A percentile compares a stretch with the other conserved stretches of the same genome.
These are phyloP conservation scores for Nothopassalora personata DNA, from an alignment of 2,329 filamentous ascomycete genomes.

Conservation along the genomic window DNA sequence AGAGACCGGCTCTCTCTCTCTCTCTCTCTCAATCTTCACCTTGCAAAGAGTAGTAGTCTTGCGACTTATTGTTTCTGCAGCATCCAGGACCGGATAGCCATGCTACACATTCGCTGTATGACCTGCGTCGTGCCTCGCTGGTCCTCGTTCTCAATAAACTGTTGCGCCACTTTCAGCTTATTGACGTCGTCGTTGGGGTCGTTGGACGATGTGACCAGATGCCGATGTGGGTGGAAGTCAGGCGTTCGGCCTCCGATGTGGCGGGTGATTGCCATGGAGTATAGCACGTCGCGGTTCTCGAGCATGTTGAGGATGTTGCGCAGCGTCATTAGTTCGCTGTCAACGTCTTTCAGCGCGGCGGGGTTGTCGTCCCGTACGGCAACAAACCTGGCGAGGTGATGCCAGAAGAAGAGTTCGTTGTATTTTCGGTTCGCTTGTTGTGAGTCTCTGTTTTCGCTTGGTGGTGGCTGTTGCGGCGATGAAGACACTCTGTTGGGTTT, in stretches of 20 bases:
- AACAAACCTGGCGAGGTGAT: slow-evolving; percentile 66
- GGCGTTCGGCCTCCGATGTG: slow-evolving; percentile 60
- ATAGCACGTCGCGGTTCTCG: slow-evolving; percentile 86
- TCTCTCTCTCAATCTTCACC: not conserved
- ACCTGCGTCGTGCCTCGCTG: slow-evolving; percentile 43
- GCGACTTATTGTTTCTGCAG: slow-evolving; percentile 26
- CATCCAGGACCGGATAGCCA: slow-evolving; percentile 44
- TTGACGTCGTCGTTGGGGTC: slow-evolving; percentile 38
- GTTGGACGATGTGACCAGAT: slow-evolving; percentile 22
- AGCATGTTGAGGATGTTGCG: slow-evolving; percentile 69
- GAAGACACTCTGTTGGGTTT: slow-evolving; percentile 54
- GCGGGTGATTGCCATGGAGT: slow-evolving; percentile 77
- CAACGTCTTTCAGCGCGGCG: slow-evolving; percentile 50
- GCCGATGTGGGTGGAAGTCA: slow-evolving; percentile 35
- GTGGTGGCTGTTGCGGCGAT: slow-evolving; percentile 37
- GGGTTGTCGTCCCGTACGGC: slow-evolving; percentile 56
- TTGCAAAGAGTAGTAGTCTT: not conserved
- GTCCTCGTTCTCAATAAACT: slow-evolving; percentile 45
- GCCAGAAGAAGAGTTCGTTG: slow-evolving; percentile 73
- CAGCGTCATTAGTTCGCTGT: slow-evolving; percentile 60
- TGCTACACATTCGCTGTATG: slow-evolving; percentile 45
- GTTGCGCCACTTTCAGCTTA: slow-evolving; percentile 46
- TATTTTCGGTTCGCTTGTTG: slow-evolving; percentile 26
- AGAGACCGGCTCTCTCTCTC: not conserved
- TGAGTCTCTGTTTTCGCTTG: slow-evolving; percentile 30